phyloP scores from a whole-genome alignment of 129 eudicot genomes.

The Helichrysum umbraculigerum region DNA sequence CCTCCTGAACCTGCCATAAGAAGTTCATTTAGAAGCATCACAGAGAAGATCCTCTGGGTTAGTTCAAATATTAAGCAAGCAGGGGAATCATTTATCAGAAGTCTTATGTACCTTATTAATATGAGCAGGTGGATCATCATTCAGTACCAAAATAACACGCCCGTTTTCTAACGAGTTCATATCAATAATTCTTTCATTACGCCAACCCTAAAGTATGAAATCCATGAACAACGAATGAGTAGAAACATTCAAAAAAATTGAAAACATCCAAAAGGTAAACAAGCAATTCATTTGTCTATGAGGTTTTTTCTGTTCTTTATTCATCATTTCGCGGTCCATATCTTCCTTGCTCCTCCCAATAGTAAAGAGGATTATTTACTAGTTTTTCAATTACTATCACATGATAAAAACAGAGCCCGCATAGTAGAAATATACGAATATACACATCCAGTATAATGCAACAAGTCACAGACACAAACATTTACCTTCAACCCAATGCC shows the following conservation, averaged over 20 bases:
- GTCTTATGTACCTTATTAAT: constrained; percentile 53
- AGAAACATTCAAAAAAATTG: background rate
- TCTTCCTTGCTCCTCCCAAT: background rate
- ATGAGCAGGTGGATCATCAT: constrained; percentile 71
- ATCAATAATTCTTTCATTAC: constrained; percentile 56
- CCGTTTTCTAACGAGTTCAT: constrained; percentile 43
- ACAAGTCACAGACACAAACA: background rate
- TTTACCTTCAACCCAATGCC: constrained; percentile 78
- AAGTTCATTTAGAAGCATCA: background rate
- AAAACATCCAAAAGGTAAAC: background rate
- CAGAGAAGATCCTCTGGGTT: background rate
- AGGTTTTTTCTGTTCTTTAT: background rate
- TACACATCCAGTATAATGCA: no score
- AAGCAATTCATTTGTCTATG: background rate
- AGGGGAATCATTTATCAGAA: background rate
- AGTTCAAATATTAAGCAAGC: background rate
- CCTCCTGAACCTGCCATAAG: constrained; percentile 67
- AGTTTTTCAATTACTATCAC: background rate
- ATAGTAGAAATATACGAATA: no score
- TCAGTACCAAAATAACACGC: constrained; percentile 59
- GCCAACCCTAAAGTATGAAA: constrained; percentile 62
- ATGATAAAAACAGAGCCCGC: background rate
- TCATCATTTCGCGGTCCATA: background rate
- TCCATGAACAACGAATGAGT: constrained; percentile 19
- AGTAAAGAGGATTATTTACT: background rate